These are phyloP conservation scores for Paraphaeosphaeria sporulosa DNA, from an alignment of 2,329 filamentous ascomycete genomes.

Conservation along the genomic window DNA sequence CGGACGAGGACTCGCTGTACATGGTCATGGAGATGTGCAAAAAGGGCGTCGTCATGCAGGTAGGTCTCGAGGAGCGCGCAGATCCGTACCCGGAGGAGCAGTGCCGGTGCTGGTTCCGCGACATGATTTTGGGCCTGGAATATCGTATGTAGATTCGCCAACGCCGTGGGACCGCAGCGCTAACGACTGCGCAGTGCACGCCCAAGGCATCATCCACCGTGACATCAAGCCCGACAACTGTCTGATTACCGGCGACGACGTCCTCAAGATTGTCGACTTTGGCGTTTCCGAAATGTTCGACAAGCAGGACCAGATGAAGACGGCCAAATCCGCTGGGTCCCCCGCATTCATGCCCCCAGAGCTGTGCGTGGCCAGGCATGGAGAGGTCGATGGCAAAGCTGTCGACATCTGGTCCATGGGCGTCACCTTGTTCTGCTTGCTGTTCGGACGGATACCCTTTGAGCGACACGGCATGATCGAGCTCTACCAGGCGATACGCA, in stretches of 20 bases:
- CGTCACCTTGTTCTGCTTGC: slow-evolving; percentile 89
- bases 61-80: slow-evolving; percentile 83
- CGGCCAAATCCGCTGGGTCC: slow-evolving; percentile 90
- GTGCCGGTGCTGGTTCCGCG: slow-evolving; percentile 91
- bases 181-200: slow-evolving; percentile 70
- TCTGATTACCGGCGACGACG: slow-evolving; percentile 84
- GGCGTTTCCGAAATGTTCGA: slow-evolving; percentile 99
- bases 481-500: slow-evolving; percentile 87
- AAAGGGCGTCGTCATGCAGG: slow-evolving; percentile 96
- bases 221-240: slow-evolving; percentile 99
- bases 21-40: slow-evolving; percentile 99
- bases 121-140: slow-evolving; percentile 93
- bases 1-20: slow-evolving; percentile 93
- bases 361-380: slow-evolving; percentile 85
- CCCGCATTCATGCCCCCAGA: slow-evolving; percentile 95
- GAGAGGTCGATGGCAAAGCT: slow-evolving; percentile 84
- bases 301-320: slow-evolving; percentile 85
- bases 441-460: slow-evolving; percentile 89
- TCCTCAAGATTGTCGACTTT: slow-evolving; percentile 98
- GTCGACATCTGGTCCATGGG: slow-evolving; percentile 99
- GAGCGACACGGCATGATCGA: slow-evolving; percentile 80
- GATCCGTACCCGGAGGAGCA: slow-evolving; percentile 82
- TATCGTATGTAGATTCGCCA: slow-evolving; percentile 68
- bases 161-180: slow-evolving; percentile 10
- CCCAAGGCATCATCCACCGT: slow-evolving; percentile 91